Evolutionary conservation across 768 basidiomycete genomes (phyloP).

Genomic region (Leccinum boreale): DNA sequence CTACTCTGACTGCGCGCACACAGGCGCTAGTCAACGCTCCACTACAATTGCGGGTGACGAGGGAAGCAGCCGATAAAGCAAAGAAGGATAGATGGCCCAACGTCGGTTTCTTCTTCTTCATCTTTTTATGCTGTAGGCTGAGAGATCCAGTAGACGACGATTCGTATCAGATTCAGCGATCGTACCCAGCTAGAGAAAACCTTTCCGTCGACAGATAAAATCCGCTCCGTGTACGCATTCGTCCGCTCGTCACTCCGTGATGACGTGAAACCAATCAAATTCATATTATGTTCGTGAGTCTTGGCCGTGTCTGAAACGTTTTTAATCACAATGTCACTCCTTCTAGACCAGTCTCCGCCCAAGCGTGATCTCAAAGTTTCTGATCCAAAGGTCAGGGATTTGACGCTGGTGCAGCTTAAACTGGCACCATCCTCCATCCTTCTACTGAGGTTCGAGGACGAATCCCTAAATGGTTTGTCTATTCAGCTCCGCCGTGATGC

Average conservation of each 20-base stretch:
- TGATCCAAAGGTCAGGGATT: conserved; percentile 67
- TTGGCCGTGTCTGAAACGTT: not conserved
- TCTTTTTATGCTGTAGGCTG: not conserved
- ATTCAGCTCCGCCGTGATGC: not conserved
- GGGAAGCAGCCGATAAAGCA: conserved; percentile 59
- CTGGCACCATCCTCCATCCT: conserved; percentile 81
- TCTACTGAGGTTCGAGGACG: conserved; percentile 71
- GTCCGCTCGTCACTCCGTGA: conserved; percentile 69
- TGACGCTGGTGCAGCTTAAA: conserved; percentile 63
- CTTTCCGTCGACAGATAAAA: conserved; percentile 78
- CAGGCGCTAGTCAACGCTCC: conserved; percentile 68
- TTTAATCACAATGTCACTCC: not conserved
- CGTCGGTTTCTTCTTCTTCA: conserved; percentile 34
- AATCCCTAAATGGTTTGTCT: conserved; percentile 58
- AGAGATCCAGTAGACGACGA: conserved; percentile 58
- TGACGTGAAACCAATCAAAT: conserved; percentile 76
- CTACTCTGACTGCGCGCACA: conserved; percentile 56
- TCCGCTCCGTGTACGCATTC: conserved; percentile 81
- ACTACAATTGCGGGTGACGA: conserved; percentile 57
- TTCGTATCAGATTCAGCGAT: conserved; percentile 80
- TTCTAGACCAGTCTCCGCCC: conserved; percentile 74
- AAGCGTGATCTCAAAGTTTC: conserved; percentile 81
- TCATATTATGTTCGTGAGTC: conserved; percentile 68
- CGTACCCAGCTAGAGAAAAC: conserved; percentile 75
- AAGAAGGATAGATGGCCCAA: conserved; percentile 71